phyloP scores from a whole-genome alignment of 805 yeast genomes.

The Ogataea methylovora region DNA sequence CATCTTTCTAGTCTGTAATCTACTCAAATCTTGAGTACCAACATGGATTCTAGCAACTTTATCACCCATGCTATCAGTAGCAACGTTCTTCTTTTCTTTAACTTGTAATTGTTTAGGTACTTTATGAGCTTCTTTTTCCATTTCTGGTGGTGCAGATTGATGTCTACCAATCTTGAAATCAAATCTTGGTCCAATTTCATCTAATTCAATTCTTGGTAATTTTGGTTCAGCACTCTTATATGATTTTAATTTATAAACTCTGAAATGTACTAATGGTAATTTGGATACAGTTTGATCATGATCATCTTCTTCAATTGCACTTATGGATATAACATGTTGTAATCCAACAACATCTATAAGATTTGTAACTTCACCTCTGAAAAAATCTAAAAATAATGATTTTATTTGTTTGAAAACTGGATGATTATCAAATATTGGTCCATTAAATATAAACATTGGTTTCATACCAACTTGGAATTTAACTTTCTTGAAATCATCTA shows the following conservation, averaged over 20 bases:
- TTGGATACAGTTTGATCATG: conserved; percentile 46
- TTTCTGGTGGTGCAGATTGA: conserved; percentile 73
- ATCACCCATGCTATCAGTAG: conserved; percentile 87
- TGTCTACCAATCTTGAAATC: conserved; percentile 90
- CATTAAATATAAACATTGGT: conserved; percentile 92
- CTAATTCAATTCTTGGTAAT: conserved; percentile 88
- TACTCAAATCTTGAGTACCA: conserved; percentile 87
- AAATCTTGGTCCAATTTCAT: conserved; percentile 92
- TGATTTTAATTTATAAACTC: conserved; percentile 84
- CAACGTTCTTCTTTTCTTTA: conserved; percentile 82
- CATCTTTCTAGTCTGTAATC: conserved; percentile 95
- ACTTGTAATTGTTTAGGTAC: conserved; percentile 76
- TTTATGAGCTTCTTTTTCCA: conserved; percentile 82
- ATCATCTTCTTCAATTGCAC: conserved; percentile 70
- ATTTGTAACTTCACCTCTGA: conserved; percentile 74
- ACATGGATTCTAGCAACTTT: conserved; percentile 94
- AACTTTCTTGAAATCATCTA: conserved; percentile 69
- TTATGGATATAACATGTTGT: conserved; percentile 80
- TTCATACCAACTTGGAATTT: conserved; percentile 86
- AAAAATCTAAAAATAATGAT: conserved; percentile 85
- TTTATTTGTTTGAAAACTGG: conserved; percentile 81
- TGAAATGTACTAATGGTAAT: conserved; percentile 77
- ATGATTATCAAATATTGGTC: conserved; percentile 83
- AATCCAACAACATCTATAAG: conserved; percentile 91
- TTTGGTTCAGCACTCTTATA: conserved; percentile 72